phyloP scores from a whole-genome alignment of 768 basidiomycete species.

The Agaricus blazei region DNA sequence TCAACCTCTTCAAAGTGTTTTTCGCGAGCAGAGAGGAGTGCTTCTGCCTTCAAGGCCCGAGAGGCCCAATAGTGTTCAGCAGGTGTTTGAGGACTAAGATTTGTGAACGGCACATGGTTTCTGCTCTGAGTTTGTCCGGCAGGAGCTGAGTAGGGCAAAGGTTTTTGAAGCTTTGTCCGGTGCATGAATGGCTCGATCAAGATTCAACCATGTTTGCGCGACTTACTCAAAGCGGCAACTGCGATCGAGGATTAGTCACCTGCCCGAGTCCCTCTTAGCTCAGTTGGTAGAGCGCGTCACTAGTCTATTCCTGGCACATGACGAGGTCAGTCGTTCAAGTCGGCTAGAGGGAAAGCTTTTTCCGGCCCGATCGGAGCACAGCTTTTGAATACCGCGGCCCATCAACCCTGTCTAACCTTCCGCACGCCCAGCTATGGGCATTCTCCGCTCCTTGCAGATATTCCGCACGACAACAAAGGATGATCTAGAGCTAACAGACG shows the following conservation, averaged over 20 bases:
- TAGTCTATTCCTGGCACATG: slow-evolving; percentile 25
- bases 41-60: slow-evolving; percentile 62
- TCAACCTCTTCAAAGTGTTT: slow-evolving; percentile 47
- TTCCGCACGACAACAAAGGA: slow-evolving; percentile 2
- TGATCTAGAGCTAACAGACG: slow-evolving; percentile 25
- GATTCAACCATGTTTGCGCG: no score
- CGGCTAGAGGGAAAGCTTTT: not conserved
- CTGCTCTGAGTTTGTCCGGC: not conserved
- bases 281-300: slow-evolving; percentile 57
- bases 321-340: not conserved
- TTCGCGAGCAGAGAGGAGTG: slow-evolving; percentile 44
- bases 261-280: slow-evolving; percentile 34
- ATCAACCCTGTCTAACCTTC: not conserved
- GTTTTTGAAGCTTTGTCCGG: not conserved
- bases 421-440: not conserved
- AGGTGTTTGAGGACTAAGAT: slow-evolving; percentile 18
- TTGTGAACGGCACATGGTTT: slow-evolving; percentile 3
- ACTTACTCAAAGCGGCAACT: not conserved
- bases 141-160: not conserved
- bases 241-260: not conserved
- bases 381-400: not conserved
- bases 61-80: slow-evolving; percentile 64
- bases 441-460: not conserved
- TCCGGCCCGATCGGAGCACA: not conserved
- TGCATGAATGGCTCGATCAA: not conserved